Evolutionary conservation across 768 basidiomycete genomes (phyloP), one percentile per base, ranked within the genome.

Genomic region (Pleurotus tuoliensis): DNA sequence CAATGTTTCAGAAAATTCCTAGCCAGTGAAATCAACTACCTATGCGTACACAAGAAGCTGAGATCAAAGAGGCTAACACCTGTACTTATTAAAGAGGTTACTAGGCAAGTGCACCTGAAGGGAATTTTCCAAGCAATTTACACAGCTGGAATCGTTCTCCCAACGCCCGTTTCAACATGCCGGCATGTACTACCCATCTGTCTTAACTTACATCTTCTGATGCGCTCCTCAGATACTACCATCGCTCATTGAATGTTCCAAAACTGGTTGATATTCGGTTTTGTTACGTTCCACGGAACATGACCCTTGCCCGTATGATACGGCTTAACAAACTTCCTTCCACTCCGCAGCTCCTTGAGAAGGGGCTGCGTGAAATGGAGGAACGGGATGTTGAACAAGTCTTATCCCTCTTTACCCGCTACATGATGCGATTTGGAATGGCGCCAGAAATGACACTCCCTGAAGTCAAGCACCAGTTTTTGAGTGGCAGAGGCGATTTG

Each of bases 101-200:
- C 97, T 0, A 81, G 97, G 18, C 92, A 92, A 66, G 90, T 91
- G 52, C 84, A 98, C 69, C 79, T 98, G 38, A 81, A 84, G 60
- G 92, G 92, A 30, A 79, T 97, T 52, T 98, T 97, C 76, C 97
- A 99, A 70, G 97, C 97, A 6, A 90, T 99, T 50, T 98, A 98
- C 69, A 99, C 97, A 0, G 95, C 85, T 15, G 97, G 97, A 2
- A 84, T 94, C 22, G 86, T 97, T 43, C 76, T 99, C 9, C 97
- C 97, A 7, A 98, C 97, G 0, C 97, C 97, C 0, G 83, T 98
- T 16, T 83, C 92, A 3, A 87, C 87, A 9, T 94, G 91, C 70
- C 79, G 84, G 88, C 89, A 49, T 34, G 27, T 37, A 30, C 41
- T 7, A 38, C 7, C 22, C 18, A 15, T 11, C 24, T 55, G 83